Evolutionary conservation across 805 yeast genomes (phyloP).

Genomic region (Crinitomyces ghanaensis): DNA sequence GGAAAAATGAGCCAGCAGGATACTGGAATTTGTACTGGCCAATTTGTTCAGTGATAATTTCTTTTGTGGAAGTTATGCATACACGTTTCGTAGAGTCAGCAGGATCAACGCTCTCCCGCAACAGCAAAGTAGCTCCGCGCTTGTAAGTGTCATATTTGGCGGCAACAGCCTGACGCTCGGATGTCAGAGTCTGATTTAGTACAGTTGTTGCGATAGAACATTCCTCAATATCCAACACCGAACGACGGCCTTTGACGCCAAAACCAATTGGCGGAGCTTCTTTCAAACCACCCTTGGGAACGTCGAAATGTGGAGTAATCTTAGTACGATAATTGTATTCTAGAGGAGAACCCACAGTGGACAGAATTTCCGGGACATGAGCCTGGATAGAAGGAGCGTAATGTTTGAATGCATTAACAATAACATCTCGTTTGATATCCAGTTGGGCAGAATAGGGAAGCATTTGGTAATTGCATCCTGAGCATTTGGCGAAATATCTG

Average conservation of each 20-base stretch:
- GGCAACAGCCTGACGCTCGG: slow-evolving; percentile 51
- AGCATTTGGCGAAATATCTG: slow-evolving; percentile 81
- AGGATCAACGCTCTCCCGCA: slow-evolving; percentile 59
- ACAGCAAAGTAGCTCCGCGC: slow-evolving; percentile 76
- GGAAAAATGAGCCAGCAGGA: slow-evolving; percentile 93
- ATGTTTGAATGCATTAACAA: slow-evolving; percentile 68
- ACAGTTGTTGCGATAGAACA: slow-evolving; percentile 81
- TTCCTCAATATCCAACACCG: slow-evolving; percentile 83
- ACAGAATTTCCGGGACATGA: slow-evolving; percentile 46
- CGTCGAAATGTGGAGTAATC: slow-evolving; percentile 88
- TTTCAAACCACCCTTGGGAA: slow-evolving; percentile 36
- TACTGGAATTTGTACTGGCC: slow-evolving; percentile 58
- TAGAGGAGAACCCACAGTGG: slow-evolving; percentile 67
- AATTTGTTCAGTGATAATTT: slow-evolving; percentile 71
- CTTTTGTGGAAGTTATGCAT: slow-evolving; percentile 69
- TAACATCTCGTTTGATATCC: slow-evolving; percentile 57
- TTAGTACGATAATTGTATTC: slow-evolving; percentile 77
- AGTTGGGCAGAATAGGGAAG: slow-evolving; percentile 65
- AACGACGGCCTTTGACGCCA: slow-evolving; percentile 62
- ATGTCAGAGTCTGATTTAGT: slow-evolving; percentile 58
- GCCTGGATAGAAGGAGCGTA: slow-evolving; percentile 29
- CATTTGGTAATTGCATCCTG: slow-evolving; percentile 91
- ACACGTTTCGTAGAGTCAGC: slow-evolving; percentile 20
- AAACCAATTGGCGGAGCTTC: slow-evolving; percentile 74
- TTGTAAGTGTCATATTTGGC: slow-evolving; percentile 39